phyloP scores from a whole-genome alignment of 108 stramenopile species.

The Fistulifera solaris region DNA sequence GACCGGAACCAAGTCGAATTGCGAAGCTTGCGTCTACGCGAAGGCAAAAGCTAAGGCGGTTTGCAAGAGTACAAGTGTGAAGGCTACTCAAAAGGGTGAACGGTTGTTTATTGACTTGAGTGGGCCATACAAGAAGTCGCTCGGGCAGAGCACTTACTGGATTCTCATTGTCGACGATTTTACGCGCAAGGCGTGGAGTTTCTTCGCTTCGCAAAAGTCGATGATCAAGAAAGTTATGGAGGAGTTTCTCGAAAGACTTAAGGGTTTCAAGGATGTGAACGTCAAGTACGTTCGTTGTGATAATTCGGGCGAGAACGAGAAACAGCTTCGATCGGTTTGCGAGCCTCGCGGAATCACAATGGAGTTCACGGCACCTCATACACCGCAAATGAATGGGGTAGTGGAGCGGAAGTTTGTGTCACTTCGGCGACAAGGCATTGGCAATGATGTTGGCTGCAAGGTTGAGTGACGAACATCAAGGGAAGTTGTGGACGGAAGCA shows the following conservation, averaged over 20 bases:
- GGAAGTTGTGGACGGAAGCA: conserved; percentile 8
- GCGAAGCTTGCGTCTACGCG: conserved; percentile 1
- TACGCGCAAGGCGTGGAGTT: conserved; percentile 2
- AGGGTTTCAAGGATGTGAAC: neutral
- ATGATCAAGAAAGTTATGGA: neutral
- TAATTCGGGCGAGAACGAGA: conserved; percentile 5
- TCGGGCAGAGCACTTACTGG: neutral
- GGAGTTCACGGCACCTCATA: conserved; percentile 3
- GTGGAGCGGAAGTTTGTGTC: neutral
- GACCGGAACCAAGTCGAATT: conserved; percentile 4
- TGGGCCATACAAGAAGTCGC: neutral
- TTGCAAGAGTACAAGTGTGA: neutral
- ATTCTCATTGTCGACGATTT: conserved; percentile 5
- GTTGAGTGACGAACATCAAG: neutral
- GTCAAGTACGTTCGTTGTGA: conserved; percentile 2
- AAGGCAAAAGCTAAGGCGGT: conserved; percentile 5
- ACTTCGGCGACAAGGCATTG: conserved; percentile 10
- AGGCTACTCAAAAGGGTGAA: conserved; percentile 6
- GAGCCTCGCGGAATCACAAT: neutral
- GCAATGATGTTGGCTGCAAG: conserved; percentile 15
- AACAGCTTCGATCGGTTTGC: too few species aligned
- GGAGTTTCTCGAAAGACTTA: neutral
- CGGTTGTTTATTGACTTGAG: conserved; percentile 1
- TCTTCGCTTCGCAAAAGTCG: neutral
- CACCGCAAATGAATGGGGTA: conserved; percentile 2